Evolutionary conservation across 2,329 filamentous ascomycete species (phyloP).

Genomic region (Colletotrichum graminicola): DNA sequence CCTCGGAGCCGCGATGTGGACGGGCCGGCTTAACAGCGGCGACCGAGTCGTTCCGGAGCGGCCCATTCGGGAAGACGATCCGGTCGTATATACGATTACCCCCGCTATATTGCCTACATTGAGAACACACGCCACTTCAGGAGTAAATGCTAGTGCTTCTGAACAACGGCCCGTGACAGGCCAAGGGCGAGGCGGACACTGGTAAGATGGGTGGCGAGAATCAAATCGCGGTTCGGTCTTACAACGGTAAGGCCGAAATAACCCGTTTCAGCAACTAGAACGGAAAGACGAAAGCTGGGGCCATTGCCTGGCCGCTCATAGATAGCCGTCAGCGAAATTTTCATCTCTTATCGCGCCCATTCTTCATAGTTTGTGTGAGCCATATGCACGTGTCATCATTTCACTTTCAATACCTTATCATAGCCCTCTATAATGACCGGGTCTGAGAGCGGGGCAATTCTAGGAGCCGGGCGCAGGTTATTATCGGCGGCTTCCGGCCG

Average conservation of each 20-base stretch:
- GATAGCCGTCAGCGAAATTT: not conserved
- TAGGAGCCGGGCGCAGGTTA: conserved; percentile 23
- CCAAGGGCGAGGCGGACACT: not conserved
- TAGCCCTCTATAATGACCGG: not conserved
- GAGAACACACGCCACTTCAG: too few species aligned
- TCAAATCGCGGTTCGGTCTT: conserved; percentile 31
- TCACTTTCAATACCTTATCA: conserved; percentile 15
- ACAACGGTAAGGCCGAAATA: conserved; percentile 1
- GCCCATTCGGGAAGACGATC: not conserved
- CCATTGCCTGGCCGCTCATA: not conserved
- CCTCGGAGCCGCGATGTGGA: not conserved
- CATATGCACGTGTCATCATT: conserved; percentile 22
- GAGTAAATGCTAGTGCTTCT: not conserved
- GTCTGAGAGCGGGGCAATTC: conserved; percentile 29
- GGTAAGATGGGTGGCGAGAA: not conserved
- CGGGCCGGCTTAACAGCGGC: not conserved
- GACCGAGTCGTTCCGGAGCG: conserved; percentile 13
- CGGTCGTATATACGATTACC: not conserved
- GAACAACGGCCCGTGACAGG: not conserved
- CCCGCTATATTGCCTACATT: not conserved
- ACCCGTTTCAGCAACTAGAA: not conserved
- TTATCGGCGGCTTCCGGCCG: conserved; percentile 36
- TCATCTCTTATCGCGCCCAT: not conserved
- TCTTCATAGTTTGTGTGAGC: not conserved
- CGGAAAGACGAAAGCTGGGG: not conserved